Percentiles rank a stretch among this genome's conserved stretches.
These are phyloP conservation scores for Termitomyces sp. DNA, from an alignment of 768 basidiomycete species.

Conservation along the genomic window DNA sequence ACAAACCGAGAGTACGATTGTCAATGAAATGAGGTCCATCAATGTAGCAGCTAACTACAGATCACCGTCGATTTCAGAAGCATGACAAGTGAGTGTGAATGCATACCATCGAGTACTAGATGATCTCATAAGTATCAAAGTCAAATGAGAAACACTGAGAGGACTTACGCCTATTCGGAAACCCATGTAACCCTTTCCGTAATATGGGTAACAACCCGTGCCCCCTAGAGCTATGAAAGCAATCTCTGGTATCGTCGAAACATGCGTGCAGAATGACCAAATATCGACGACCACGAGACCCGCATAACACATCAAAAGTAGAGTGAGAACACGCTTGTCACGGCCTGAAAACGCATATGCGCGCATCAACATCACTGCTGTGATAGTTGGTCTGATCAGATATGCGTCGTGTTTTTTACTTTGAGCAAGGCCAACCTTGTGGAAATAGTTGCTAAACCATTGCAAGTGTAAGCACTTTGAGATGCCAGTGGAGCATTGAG, in stretches of 20 bases:
- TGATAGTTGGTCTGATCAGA: neutral
- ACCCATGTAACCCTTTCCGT: constrained; percentile 23
- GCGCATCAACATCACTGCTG: constrained; percentile 39
- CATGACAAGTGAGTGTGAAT: neutral
- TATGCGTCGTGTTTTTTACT: neutral
- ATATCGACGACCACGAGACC: constrained; percentile 26
- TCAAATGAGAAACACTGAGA: neutral
- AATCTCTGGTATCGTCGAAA: constrained; percentile 16
- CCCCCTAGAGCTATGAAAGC: constrained; percentile 19
- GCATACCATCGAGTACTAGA: constrained; percentile 17
- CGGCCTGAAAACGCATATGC: constrained; percentile 38
- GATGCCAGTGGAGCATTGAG: neutral
- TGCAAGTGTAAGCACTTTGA: neutral
- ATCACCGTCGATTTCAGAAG: neutral
- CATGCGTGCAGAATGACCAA: constrained; percentile 29
- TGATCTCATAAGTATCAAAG: neutral
- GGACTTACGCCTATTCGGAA: constrained; percentile 27
- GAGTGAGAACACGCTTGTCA: constrained; percentile 19
- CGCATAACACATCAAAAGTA: constrained; percentile 25
- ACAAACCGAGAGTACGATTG: constrained; percentile 28
- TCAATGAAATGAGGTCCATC: constrained; percentile 33
- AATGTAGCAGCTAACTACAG: constrained; percentile 25
- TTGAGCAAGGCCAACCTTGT: constrained; percentile 23
- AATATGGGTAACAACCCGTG: constrained; percentile 35
- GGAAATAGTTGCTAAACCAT: constrained; percentile 31